Conservation (phyloP, 2,329 filamentous ascomycete genomes). For the Setomelanomma holmii region DNA sequence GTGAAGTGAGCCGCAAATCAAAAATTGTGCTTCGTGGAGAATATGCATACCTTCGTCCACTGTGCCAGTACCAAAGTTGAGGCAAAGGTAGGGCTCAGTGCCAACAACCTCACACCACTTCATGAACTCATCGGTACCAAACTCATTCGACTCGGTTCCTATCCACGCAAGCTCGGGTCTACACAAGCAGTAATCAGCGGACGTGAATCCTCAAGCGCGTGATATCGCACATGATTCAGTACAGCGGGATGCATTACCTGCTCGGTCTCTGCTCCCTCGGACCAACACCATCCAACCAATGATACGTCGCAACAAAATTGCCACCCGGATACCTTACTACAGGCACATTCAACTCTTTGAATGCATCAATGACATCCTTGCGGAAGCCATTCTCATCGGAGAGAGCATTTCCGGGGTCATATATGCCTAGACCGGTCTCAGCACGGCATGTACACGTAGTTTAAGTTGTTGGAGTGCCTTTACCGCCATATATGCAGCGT, state of each 20-base stretch:
- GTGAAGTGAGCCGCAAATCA: slow-evolving; percentile 16
- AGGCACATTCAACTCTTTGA: slow-evolving; percentile 76
- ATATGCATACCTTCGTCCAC: slow-evolving; percentile 59
- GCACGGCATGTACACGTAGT: not conserved
- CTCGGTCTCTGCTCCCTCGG: slow-evolving; percentile 72
- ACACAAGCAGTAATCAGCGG: not conserved
- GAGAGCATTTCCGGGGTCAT: slow-evolving; percentile 76
- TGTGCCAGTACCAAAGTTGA: slow-evolving; percentile 80
- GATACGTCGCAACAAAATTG: slow-evolving; percentile 85
- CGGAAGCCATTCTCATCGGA: slow-evolving; percentile 78
- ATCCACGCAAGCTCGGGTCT: slow-evolving; percentile 82
- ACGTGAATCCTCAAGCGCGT: not conserved
- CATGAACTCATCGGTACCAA: slow-evolving; percentile 88
- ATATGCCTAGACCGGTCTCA: slow-evolving; percentile 65
- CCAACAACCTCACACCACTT: slow-evolving; percentile 76
- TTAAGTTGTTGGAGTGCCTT: not conserved
- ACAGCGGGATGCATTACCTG: slow-evolving; percentile 53
- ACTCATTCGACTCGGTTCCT: slow-evolving; percentile 76
- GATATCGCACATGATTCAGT: not conserved
- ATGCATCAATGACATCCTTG: slow-evolving; percentile 76
- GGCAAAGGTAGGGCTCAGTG: slow-evolving; percentile 78
- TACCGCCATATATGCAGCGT: slow-evolving; percentile 77
- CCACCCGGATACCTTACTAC: slow-evolving; percentile 83
- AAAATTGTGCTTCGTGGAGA: not conserved
- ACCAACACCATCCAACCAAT: slow-evolving; percentile 83